Evolutionary conservation across 192 early-diverging fungal genomes (phyloP), one percentile per base, ranked within the genome.

Genomic region (Dispira parvispora): DNA sequence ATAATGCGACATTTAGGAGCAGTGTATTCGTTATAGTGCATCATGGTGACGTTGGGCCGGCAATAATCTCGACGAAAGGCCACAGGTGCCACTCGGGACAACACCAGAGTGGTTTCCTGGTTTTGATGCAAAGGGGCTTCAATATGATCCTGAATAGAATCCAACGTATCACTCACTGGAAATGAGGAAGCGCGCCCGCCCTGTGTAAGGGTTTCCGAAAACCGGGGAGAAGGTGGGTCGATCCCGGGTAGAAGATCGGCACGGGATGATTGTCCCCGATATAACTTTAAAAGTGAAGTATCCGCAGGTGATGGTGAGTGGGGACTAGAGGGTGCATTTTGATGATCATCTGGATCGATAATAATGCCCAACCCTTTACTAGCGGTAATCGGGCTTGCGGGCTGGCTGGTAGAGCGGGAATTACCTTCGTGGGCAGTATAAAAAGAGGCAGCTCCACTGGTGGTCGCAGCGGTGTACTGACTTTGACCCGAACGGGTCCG

Each of bases 11-110:
- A 60, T 27, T 60, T 60, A 43, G 57, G 32, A 16, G 57, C 57
- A 16, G 57, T 43, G 13, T 60, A 60, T 43, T 60, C 57, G 32
- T 60, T 60, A 13, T 60, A 60, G 32, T 60, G 57, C 26, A 60
- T 43, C 38, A 43, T 60, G 38, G 57, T 43, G 11, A 60, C 42
- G 10, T 60, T 43, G 5, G 57, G 57, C 3, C 57, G 57, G 21
- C 57, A 60, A 32, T 60, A 60, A 14, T 60, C 57, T 1, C 57
- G 57, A 28, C 57, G 57, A 14, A 60, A 18, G 26, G 57, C 57
- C 38, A 60, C 57, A 8, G 57, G 57, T 0, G 57, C 57, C 57
- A 60, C 57, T 14, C 57, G 57, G 57, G 57, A 42, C 27, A 60
- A 43, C 14, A 60, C 12, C 32, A 60, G 26, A 2, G 57, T 60